Conservation (phyloP, 768 basidiomycete genomes). For the Scleroderma citrinum region DNA sequence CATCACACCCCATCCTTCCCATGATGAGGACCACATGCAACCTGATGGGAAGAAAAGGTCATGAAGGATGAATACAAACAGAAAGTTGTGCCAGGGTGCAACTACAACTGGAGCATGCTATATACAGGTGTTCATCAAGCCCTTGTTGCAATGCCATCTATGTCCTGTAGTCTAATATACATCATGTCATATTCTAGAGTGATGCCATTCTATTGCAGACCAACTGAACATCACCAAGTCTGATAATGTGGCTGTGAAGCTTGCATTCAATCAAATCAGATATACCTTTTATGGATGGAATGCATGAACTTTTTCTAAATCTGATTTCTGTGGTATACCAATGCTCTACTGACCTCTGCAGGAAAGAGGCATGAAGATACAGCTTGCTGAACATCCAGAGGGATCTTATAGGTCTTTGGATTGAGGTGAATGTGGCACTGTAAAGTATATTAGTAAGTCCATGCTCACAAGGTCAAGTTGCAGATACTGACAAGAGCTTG, state of each 20-base stretch:
- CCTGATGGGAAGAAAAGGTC: no score
- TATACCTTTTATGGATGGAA: background rate
- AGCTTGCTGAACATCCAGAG: background rate
- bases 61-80: no score
- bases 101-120: no score
- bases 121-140: no score
- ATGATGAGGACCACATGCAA: no score
- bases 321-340: background rate
- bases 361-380: background rate
- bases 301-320: background rate
- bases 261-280: background rate
- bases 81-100: no score
- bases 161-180: no score
- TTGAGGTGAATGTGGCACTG: background rate
- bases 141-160: no score
- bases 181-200: background rate
- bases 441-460: background rate
- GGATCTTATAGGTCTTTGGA: background rate
- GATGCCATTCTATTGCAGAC: background rate
- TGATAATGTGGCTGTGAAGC: no score
- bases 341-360: background rate
- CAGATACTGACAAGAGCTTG: background rate
- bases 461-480: background rate
- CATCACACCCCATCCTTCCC: no score
- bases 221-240: background rate